Percentiles rank a stretch among this genome's conserved stretches.
Evolutionary conservation across 1,139 yeast genomes (phyloP).

Genomic region (Yamadazyma diospyri): DNA sequence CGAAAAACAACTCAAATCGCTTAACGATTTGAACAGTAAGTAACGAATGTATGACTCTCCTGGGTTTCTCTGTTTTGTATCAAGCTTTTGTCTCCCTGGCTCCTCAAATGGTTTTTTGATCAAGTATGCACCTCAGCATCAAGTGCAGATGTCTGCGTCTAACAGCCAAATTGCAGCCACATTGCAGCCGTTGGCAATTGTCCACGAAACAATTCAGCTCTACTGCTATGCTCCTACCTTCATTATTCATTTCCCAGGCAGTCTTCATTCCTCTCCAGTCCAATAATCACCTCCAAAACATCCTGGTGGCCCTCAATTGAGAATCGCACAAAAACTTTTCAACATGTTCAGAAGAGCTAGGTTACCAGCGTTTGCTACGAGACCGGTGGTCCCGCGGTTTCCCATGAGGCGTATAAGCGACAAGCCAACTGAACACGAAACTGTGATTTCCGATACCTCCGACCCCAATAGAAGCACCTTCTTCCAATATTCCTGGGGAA

Average conservation of each 20-base stretch:
- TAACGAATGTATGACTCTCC: too few species aligned
- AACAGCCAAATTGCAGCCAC: too few species aligned
- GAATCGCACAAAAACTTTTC: constrained; percentile 4
- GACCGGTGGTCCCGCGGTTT: background rate
- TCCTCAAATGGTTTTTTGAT: too few species aligned
- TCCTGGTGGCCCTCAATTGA: background rate
- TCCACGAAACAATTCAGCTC: too few species aligned
- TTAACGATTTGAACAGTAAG: too few species aligned
- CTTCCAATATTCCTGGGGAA: constrained; percentile 91
- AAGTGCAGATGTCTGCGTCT: too few species aligned
- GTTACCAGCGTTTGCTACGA: background rate
- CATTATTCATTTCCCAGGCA: too few species aligned
- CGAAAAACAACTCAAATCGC: constrained; percentile 3
- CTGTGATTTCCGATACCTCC: constrained; percentile 54
- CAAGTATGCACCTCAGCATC: too few species aligned
- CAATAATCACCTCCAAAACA: background rate
- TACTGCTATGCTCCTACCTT: too few species aligned
- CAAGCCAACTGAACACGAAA: constrained; percentile 38
- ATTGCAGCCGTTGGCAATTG: too few species aligned
- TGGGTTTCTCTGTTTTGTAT: too few species aligned
- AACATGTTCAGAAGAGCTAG: constrained; percentile 1
- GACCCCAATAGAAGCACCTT: constrained; percentile 74
- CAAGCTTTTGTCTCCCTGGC: too few species aligned
- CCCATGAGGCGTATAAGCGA: constrained; percentile 2
- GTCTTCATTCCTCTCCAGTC: background rate